phyloP scores from a whole-genome alignment of 768 basidiomycete species.

The Lanmaoa rubissima region DNA sequence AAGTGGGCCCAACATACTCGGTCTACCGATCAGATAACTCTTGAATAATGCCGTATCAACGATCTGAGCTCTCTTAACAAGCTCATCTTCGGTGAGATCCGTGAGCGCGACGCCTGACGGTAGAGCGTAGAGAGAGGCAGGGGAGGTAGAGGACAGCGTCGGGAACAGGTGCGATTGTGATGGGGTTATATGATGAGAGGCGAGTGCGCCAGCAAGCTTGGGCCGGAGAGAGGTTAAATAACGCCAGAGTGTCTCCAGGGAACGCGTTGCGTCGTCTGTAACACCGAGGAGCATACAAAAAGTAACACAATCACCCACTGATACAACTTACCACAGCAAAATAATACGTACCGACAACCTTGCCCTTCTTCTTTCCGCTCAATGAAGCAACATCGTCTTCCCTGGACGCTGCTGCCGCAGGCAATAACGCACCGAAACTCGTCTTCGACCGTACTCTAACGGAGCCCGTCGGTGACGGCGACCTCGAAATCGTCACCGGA shows the following conservation, averaged over 20 bases:
- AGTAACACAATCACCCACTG: background rate
- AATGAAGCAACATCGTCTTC: constrained; percentile 68
- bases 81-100: constrained; percentile 75
- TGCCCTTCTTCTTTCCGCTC: constrained; percentile 34
- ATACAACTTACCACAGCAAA: constrained; percentile 1
- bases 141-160: constrained; percentile 67
- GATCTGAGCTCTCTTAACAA: constrained; percentile 87
- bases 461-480: constrained; percentile 38
- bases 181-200: constrained; percentile 64
- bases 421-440: constrained; percentile 50
- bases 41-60: constrained; percentile 96
- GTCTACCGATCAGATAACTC: constrained; percentile 80
- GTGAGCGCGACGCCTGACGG: constrained; percentile 70
- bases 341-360: constrained; percentile 35
- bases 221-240: constrained; percentile 90
- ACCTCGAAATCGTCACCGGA: constrained; percentile 21
- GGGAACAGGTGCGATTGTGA: constrained; percentile 66
- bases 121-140: constrained; percentile 72
- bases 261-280: constrained; percentile 60
- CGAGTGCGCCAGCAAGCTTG: constrained; percentile 77
- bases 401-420: constrained; percentile 35
- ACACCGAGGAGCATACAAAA: background rate
- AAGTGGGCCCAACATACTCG: constrained; percentile 77
- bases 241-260: constrained; percentile 84
- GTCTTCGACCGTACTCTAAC: constrained; percentile 53